phyloP scores from a whole-genome alignment of 2,329 filamentous ascomycete species.

The Fusarium sp. region DNA sequence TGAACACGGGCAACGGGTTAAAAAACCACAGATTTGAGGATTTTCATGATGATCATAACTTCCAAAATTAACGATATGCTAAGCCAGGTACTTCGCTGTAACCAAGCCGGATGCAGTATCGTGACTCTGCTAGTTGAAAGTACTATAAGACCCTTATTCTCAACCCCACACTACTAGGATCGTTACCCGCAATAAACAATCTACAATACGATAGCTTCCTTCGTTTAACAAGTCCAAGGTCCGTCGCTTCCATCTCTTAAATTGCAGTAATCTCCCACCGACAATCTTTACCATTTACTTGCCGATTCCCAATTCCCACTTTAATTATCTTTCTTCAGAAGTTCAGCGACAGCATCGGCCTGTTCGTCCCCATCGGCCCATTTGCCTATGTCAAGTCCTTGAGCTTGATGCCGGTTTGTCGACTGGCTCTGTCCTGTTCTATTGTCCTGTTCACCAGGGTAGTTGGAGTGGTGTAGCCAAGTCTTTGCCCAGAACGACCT shows the following conservation, averaged over 20 bases:
- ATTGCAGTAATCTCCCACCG: constrained; percentile 35
- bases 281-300: constrained; percentile 3
- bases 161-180: constrained; percentile 34
- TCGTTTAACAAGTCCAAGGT: constrained; percentile 14
- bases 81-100: constrained; percentile 6
- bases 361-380: not conserved
- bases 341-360: not conserved
- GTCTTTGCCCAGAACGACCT: constrained; percentile 69
- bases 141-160: constrained; percentile 32
- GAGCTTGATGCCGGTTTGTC: not conserved
- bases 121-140: constrained; percentile 30
- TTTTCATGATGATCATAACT: constrained; percentile 17
- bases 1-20: not conserved
- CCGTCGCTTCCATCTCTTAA: constrained; percentile 15
- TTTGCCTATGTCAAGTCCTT: not conserved
- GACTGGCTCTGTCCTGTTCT: constrained; percentile 14
- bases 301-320: not conserved
- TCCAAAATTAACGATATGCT: constrained; percentile 26
- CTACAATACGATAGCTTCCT: constrained; percentile 20
- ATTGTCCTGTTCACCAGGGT: constrained; percentile 64
- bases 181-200: constrained; percentile 3
- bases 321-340: not conserved
- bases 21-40: not conserved
- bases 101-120: constrained; percentile 21
- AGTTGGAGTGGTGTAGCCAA: constrained; percentile 73